Conservation (phyloP, 176 grass and related monocot species). For the Ampelocalamus luodianensis region DNA sequence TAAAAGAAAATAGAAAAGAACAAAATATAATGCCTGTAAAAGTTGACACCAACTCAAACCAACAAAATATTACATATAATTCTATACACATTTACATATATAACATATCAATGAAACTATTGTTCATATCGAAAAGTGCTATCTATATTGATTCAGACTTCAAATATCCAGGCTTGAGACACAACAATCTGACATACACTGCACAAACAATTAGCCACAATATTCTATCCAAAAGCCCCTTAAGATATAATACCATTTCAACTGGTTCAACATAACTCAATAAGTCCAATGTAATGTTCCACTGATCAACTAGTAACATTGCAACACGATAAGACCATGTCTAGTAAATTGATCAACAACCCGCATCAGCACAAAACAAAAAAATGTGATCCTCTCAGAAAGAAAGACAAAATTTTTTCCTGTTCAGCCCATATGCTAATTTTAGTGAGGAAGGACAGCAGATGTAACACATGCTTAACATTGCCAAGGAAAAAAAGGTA, state of each 20-base stretch:
- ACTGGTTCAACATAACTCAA: not conserved
- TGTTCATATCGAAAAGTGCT: not conserved
- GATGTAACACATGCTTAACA: not conserved
- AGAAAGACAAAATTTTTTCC: not conserved
- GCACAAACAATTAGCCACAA: not conserved
- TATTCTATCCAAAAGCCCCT: not conserved
- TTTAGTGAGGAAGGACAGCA: not conserved
- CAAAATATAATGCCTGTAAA: not conserved
- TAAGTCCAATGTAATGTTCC: not conserved
- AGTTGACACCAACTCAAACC: not conserved
- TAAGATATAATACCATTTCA: not conserved
- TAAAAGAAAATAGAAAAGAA: not conserved
- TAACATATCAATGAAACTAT: not conserved
- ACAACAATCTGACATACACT: slow-evolving; percentile 3
- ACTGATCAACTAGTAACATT: not conserved
- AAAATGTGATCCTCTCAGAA: slow-evolving; percentile 11
- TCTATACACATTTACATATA: not conserved
- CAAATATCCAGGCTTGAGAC: not conserved
- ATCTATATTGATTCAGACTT: slow-evolving; percentile 7
- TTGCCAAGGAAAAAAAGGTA: not conserved
- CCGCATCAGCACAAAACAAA: not conserved
- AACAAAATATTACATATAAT: not conserved
- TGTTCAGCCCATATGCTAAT: not conserved
- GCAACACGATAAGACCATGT: not conserved
- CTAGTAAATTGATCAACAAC: not conserved